Conservation (phyloP, 2,329 filamentous ascomycete genomes). For the Ophiosphaerella narmari region DNA sequence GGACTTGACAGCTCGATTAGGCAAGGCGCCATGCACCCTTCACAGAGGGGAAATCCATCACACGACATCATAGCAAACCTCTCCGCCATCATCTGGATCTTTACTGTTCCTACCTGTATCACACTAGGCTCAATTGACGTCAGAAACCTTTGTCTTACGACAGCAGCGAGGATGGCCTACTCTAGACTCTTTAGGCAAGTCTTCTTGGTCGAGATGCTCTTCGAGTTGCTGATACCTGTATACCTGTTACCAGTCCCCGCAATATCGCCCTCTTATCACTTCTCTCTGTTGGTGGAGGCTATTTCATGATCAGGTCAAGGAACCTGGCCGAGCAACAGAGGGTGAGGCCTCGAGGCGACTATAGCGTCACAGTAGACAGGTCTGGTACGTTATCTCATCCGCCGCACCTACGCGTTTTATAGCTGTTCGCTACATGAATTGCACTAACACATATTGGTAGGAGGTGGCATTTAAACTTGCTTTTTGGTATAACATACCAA, state of each 20-base stretch:
- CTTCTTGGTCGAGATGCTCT: background rate
- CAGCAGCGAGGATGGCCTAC: constrained; percentile 30
- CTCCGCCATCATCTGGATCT: too few species aligned
- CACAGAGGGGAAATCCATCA: constrained; percentile 28
- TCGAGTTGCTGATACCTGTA: background rate
- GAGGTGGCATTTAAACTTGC: constrained; percentile 10
- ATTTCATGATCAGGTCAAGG: constrained; percentile 39
- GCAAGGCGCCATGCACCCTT: constrained; percentile 18
- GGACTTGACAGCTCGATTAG: constrained; percentile 16
- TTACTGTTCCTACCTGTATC: too few species aligned
- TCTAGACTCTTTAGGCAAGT: constrained; percentile 38
- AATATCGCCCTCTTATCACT: constrained; percentile 38
- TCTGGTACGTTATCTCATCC: constrained; percentile 31
- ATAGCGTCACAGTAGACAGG: constrained; percentile 42
- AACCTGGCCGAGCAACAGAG: constrained; percentile 33
- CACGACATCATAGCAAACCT: constrained; percentile 15
- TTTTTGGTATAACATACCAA: too few species aligned
- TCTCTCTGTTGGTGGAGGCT: constrained; percentile 38
- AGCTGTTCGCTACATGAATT: background rate
- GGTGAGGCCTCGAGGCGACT: constrained; percentile 37
- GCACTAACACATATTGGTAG: constrained; percentile 6
- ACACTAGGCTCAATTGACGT: background rate
- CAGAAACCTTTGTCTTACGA: background rate
- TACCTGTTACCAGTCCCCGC: constrained; percentile 31
- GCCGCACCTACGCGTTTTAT: too few species aligned